These are phyloP conservation scores for Phalaenopsis aphrodite DNA, from an alignment of 106 monocot species.

Conservation along the genomic window DNA sequence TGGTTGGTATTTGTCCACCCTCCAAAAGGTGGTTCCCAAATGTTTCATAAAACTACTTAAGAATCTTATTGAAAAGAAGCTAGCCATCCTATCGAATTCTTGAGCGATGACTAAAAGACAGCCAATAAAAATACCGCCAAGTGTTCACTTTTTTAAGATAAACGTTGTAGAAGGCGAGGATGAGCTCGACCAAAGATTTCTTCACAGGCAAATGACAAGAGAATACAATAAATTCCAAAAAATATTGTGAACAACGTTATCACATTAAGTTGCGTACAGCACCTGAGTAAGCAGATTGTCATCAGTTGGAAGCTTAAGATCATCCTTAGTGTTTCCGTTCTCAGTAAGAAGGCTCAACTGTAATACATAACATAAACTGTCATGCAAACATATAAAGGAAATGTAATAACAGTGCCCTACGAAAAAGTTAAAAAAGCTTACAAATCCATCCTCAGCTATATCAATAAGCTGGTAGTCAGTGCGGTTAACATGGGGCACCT, in stretches of 20 bases:
- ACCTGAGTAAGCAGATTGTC: constrained; percentile 29
- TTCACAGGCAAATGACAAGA: too few species aligned
- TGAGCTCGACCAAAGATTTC: background rate
- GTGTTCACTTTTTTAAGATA: background rate
- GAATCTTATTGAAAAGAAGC: background rate
- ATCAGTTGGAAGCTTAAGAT: constrained; percentile 37
- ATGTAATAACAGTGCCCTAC: background rate
- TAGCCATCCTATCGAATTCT: background rate
- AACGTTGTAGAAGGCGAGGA: background rate
- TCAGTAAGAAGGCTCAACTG: constrained; percentile 37
- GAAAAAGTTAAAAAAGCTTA: constrained; percentile 7
- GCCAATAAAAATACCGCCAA: background rate
- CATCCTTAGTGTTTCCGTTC: constrained; percentile 30
- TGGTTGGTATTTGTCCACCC: too few species aligned
- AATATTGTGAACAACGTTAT: background rate
- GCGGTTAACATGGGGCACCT: constrained; percentile 34
- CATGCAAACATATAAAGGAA: background rate
- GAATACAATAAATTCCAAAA: background rate
- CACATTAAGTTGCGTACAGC: background rate
- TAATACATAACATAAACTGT: background rate
- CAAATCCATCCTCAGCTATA: constrained; percentile 36
- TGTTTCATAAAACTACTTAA: background rate
- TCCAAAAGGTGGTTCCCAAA: too few species aligned
- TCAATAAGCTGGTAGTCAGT: constrained; percentile 40
- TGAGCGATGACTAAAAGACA: background rate